Conservation (phyloP, 331 rosid species). For the Malus hybrid region DNA sequence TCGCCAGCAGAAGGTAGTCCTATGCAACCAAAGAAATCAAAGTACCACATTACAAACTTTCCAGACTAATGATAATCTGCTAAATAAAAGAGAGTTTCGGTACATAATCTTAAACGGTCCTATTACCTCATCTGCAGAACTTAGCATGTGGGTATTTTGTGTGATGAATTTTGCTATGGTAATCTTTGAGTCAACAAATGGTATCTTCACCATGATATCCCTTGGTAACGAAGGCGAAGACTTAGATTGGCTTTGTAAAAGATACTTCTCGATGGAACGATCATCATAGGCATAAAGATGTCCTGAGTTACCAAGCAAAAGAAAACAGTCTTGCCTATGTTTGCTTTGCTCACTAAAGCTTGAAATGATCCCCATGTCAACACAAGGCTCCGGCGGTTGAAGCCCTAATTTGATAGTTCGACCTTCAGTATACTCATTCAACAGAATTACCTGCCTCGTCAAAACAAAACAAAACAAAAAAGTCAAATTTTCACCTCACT, state of each 20-base stretch:
- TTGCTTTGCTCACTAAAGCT: constrained; percentile 57
- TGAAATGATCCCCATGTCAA: constrained; percentile 68
- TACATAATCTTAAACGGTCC: neutral
- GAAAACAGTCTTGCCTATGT: constrained; percentile 47
- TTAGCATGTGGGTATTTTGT: constrained; percentile 28
- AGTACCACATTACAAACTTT: neutral
- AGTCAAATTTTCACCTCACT: too few species aligned
- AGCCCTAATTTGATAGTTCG: constrained; percentile 74
- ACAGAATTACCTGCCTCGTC: constrained; percentile 54
- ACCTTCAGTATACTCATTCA: constrained; percentile 69
- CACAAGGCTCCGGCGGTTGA: constrained; percentile 50
- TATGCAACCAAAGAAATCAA: constrained; percentile 19
- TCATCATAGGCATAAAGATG: constrained; percentile 64
- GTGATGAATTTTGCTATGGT: constrained; percentile 56
- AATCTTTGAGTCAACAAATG: constrained; percentile 61
- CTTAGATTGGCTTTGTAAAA: constrained; percentile 65
- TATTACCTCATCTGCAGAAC: constrained; percentile 56
- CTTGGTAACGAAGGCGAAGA: constrained; percentile 53
- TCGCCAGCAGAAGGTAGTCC: constrained; percentile 52
- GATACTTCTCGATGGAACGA: constrained; percentile 54
- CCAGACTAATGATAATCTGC: neutral
- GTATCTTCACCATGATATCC: constrained; percentile 68
- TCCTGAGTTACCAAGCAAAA: constrained; percentile 80
- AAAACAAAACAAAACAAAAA: neutral
- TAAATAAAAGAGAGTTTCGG: neutral